Base-by-base conservation (phyloP, 192 early-diverging fungal genomes). In the Entomortierella beljakovae region DNA sequence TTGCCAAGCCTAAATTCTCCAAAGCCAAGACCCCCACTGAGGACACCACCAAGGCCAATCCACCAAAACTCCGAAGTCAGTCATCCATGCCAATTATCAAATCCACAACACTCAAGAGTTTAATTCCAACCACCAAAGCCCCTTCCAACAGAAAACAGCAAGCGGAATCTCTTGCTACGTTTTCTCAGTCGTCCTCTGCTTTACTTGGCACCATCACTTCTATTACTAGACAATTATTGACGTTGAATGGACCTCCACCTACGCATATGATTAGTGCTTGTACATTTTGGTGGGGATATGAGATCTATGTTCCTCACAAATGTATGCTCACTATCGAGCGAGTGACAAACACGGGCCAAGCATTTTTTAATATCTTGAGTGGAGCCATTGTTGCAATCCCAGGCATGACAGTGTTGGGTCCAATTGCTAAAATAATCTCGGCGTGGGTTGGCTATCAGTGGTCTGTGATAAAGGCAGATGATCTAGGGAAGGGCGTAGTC, bases 371-470 rank as follows among this genome's bases (percentile, higher is more conserved):
- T 1, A 71, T 83, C 37, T 61, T 83, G 22, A 65, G 58, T 23
- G 43, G 72, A 0, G 63, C 70, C 26, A 52, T 80, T 23, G 22
- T 28, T 34, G 56, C 38, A 3, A 57, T 70, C 23, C 75, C 75
- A 0, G 67, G 67, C 6, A 15, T 79, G 31, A 26, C 53, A 15
- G 57, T 63, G 0, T 50, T 83, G 10, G 64, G 69, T 8, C 82
- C 82, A 1, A 73, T 80, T 23, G 68, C 71, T 29, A 73, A 80
- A 20, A 80, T 83, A 15, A 83, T 83, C 61, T 53, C 82, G 3
- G 64, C 82, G 8, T 83, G 82, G 82, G 82, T 83, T 29, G 72
- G 72, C 0, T 77, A 74, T 42, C 82, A 83, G 57, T 83, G 77
- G 63, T 37, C 66, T 4, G 54, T 71, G 32, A 83, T 83, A 42